phyloP scores from a whole-genome alignment of 2,329 filamentous ascomycete genomes.

The Talaromyces islandicus region DNA sequence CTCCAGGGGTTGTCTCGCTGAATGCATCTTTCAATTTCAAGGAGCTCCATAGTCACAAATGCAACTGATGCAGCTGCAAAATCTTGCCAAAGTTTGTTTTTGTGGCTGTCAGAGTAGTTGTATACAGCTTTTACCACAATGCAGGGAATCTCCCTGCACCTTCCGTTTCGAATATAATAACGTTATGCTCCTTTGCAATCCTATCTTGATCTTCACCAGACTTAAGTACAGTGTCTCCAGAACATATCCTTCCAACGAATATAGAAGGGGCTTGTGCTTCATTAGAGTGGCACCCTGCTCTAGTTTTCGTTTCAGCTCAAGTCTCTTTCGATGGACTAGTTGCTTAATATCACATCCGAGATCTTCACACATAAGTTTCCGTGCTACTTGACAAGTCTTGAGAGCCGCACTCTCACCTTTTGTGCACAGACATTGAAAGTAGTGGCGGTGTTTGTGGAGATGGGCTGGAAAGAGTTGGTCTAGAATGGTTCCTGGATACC shows the following conservation, averaged over 20 bases:
- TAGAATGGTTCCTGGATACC: not conserved
- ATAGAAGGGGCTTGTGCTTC: not conserved
- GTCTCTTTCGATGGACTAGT: not conserved
- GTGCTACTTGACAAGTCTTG: not conserved
- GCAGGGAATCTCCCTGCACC: conserved; percentile 15
- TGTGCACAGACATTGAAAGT: not conserved
- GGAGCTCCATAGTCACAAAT: conserved; percentile 11
- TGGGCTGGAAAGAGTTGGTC: not conserved
- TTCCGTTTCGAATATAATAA: conserved; percentile 19
- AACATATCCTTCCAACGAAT: conserved; percentile 16
- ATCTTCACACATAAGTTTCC: not conserved
- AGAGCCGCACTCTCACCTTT: not conserved
- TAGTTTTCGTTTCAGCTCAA: not conserved
- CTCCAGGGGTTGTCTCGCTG: not conserved
- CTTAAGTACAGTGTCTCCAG: conserved; percentile 17
- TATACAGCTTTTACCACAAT: conserved; percentile 14
- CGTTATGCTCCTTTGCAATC: conserved; percentile 18
- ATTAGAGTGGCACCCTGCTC: not conserved
- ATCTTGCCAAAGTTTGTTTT: not conserved
- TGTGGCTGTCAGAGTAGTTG: conserved; percentile 17
- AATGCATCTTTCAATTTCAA: conserved; percentile 10
- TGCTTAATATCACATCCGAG: not conserved
- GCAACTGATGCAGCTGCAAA: conserved; percentile 13
- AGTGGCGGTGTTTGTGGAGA: not conserved
- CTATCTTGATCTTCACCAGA: conserved; percentile 30